phyloP scores from a whole-genome alignment of 2,329 filamentous ascomycete species.

The Ophiostoma pallidulum region DNA sequence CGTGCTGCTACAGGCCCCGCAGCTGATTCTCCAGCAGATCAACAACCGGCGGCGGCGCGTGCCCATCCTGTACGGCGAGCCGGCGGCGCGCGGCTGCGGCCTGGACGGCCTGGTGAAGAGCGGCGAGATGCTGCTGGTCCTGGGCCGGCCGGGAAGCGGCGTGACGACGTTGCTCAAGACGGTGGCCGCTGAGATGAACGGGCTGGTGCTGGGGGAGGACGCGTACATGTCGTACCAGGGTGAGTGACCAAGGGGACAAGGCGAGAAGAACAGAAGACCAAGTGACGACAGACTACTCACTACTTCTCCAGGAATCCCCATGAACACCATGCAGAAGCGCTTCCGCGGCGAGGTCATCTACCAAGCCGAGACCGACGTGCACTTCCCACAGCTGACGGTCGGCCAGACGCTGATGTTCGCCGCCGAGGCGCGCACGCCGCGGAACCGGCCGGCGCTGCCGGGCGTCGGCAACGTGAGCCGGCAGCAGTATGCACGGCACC shows the following conservation, averaged over 20 bases:
- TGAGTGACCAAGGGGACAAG: no score
- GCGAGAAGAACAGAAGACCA: no score
- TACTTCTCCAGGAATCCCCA: no score
- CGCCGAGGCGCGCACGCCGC: constrained; percentile 58
- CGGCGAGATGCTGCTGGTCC: constrained; percentile 48
- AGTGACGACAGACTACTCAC: no score
- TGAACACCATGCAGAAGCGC: constrained; percentile 25
- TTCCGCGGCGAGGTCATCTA: constrained; percentile 41
- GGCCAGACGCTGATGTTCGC: constrained; percentile 74
- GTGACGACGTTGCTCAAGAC: constrained; percentile 50
- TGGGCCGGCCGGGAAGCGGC: constrained; percentile 48
- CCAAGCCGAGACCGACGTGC: constrained; percentile 73
- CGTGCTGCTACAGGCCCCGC: constrained; percentile 42
- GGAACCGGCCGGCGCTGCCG: constrained; percentile 40
- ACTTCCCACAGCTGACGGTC: constrained; percentile 68
- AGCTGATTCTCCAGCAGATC: constrained; percentile 36
- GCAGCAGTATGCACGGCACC: constrained; percentile 39
- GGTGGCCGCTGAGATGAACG: constrained; percentile 58
- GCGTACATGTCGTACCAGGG: constrained; percentile 10
- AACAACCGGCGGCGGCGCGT: constrained; percentile 44
- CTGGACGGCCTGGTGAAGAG: constrained; percentile 44
- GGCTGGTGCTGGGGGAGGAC: constrained; percentile 32
- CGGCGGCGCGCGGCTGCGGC: constrained; percentile 26
- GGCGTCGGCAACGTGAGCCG: constrained; percentile 43
- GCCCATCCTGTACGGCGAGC: constrained; percentile 40